phyloP scores from a whole-genome alignment of 2,329 filamentous ascomycete species.

The Dactylellina sp. region DNA sequence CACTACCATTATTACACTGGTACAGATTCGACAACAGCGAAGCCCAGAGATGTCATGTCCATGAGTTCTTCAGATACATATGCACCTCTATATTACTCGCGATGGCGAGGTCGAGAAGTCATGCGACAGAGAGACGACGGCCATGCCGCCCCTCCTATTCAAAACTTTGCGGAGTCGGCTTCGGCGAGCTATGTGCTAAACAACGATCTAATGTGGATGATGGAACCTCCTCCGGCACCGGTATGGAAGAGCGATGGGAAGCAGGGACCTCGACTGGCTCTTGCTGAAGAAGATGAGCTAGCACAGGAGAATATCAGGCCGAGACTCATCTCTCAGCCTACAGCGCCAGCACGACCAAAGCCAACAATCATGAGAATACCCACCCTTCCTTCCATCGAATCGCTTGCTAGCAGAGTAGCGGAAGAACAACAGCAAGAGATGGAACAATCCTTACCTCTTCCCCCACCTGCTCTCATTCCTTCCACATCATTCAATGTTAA shows the following conservation, averaged over 20 bases:
- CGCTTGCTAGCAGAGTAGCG: slow-evolving; percentile 43
- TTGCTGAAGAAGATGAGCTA: slow-evolving; percentile 48
- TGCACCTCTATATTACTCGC: slow-evolving; percentile 29
- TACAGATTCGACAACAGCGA: slow-evolving; percentile 32
- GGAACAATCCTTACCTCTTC: slow-evolving; percentile 11
- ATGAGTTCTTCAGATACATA: slow-evolving; percentile 53
- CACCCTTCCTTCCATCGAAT: slow-evolving; percentile 50
- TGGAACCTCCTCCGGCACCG: slow-evolving; percentile 51
- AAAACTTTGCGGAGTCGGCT: slow-evolving; percentile 50
- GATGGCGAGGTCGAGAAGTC: slow-evolving; percentile 41
- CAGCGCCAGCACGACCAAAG: slow-evolving; percentile 30
- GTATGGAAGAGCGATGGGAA: slow-evolving; percentile 55
- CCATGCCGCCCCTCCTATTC: slow-evolving; percentile 41
- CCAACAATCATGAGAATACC: slow-evolving; percentile 54
- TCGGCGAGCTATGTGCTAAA: slow-evolving; percentile 36
- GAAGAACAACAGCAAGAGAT: slow-evolving; percentile 41
- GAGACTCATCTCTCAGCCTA: slow-evolving; percentile 36
- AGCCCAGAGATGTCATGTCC: slow-evolving; percentile 42
- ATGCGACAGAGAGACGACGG: slow-evolving; percentile 31
- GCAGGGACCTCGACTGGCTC: slow-evolving; percentile 49
- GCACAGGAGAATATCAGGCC: slow-evolving; percentile 38
- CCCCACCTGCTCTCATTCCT: slow-evolving; percentile 22
- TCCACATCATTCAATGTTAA: slow-evolving; percentile 26
- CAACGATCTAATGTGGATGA: slow-evolving; percentile 56
- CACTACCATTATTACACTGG: slow-evolving; percentile 55